A percentile compares a stretch with the other conserved stretches of the same genome.
Evolutionary conservation across 2,329 filamentous ascomycete genomes (phyloP).

Genomic region (Saccharata proteae): DNA sequence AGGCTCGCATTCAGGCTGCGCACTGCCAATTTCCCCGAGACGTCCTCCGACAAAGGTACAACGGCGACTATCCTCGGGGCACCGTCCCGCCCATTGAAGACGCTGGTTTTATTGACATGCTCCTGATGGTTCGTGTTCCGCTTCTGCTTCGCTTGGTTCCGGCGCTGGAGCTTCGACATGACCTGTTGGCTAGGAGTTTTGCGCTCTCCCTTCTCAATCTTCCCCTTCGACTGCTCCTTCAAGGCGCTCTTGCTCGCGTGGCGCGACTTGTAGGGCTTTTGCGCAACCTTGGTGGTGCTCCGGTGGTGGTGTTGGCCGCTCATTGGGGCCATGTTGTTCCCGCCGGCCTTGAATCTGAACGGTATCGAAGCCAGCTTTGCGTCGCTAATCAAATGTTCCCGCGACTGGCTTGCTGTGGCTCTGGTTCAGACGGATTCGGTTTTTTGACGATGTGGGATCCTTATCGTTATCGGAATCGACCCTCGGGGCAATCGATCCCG

Average conservation of each 20-base stretch:
- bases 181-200: constrained; percentile 92
- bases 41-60: constrained; percentile 66
- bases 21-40: constrained; percentile 56
- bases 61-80: constrained; percentile 82
- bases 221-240: constrained; percentile 78
- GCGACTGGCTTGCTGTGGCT: too few species aligned
- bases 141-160: constrained; percentile 88
- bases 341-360: constrained; percentile 76
- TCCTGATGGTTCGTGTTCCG: constrained; percentile 74
- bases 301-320: constrained; percentile 69
- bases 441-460: too few species aligned
- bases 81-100: constrained; percentile 79
- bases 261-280: constrained; percentile 88
- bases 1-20: constrained; percentile 63
- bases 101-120: constrained; percentile 61
- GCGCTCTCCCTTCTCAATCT: constrained; percentile 60
- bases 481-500: too few species aligned
- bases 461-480: too few species aligned
- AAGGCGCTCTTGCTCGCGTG: constrained; percentile 81
- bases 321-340: constrained; percentile 58
- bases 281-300: constrained; percentile 74
- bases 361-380: constrained; percentile 32
- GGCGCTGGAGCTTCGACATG: constrained; percentile 92
- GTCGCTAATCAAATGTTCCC: too few species aligned
- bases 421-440: too few species aligned